These are phyloP conservation scores for Colletotrichum nymphaeae DNA, from an alignment of 2,329 filamentous ascomycete genomes.

Conservation along the genomic window DNA sequence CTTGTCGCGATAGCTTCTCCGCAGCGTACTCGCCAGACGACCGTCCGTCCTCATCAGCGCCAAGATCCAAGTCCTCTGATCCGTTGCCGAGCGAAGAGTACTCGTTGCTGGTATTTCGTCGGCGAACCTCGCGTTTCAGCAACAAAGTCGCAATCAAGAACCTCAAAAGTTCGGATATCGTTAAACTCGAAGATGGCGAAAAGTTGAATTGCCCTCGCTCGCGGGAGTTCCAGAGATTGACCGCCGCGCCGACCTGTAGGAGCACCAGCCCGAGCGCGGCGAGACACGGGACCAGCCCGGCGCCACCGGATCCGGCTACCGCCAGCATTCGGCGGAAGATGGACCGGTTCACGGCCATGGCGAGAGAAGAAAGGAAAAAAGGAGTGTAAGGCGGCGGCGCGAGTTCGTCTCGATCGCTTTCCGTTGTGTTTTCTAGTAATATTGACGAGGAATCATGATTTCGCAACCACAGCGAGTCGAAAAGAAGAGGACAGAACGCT, in stretches of 20 bases:
- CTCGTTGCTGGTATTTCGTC: slow-evolving; percentile 17
- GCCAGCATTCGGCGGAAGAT: slow-evolving; percentile 21
- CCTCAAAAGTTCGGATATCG: slow-evolving; percentile 44
- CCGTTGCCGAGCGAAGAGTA: slow-evolving; percentile 20
- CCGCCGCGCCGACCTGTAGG: slow-evolving; percentile 47
- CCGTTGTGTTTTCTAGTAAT: neutral
- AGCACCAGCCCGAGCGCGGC: slow-evolving; percentile 47
- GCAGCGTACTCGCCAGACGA: neutral
- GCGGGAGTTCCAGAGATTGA: slow-evolving; percentile 45
- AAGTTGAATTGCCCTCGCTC: slow-evolving; percentile 41
- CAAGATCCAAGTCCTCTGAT: slow-evolving; percentile 26
- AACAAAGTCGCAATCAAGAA: slow-evolving; percentile 43
- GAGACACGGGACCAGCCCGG: slow-evolving; percentile 35
- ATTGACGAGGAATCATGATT: slow-evolving; percentile 12
- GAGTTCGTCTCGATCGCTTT: neutral
- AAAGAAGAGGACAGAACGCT: neutral
- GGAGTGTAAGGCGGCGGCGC: neutral
- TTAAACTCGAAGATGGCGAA: slow-evolving; percentile 44
- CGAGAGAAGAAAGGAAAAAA: neutral
- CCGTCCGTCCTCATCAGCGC: slow-evolving; percentile 5
- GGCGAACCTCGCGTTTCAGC: slow-evolving; percentile 39
- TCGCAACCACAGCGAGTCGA: neutral
- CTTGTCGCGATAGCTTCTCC: neutral
- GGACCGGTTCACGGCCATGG: slow-evolving; percentile 8
- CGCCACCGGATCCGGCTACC: slow-evolving; percentile 18